Evolutionary conservation across 1,284 basidiomycete genomes (phyloP), one percentile per base, ranked within the genome.

Genomic region (Ceratobasidium sp.): DNA sequence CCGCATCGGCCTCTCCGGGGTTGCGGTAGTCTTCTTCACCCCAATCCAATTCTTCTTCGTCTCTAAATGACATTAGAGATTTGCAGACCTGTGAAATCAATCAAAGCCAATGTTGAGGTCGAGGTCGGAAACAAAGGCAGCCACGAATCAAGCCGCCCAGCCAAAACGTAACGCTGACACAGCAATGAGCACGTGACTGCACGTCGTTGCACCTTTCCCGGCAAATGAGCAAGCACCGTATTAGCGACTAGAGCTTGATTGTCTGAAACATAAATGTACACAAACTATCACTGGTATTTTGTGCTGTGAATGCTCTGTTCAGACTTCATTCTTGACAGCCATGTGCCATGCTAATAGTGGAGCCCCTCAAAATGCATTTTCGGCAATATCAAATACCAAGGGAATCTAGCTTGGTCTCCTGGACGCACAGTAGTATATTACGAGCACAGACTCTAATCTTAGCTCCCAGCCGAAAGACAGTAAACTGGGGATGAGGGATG

Each of bases 11-110:
- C 18, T 61, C 59, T 30, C 21, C 59, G 10, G 23, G 59, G 18
- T 61, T 45, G n/a, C 59, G 21, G 28, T 46, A 46, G 21, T 61
- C 59, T n/a, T 61, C 59, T 28, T 61, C 67, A 23, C 67, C 67
- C 67, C 67, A 70, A 39, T 70, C 67, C 28, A 70, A 39, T 45
- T 70, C 67, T 43, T 70, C 67, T 59, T 70, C 67, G 21, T 70
- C 67, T 50, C 41, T 32, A 50, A 58, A 70, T 45, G 67, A 70
- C 67, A 59, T 70, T 28, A 58, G 26, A 32, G 21, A 43, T 3
- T 70, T 6, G 53, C 50, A 48, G 53, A 52, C 43, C 43, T 58
- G 28, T 39, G 16, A 46, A 50, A 55, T 14, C 16, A 52, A 18
- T 55, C 16, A 23, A 50, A 16, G 30, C 32, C 12, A 39, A 59